These are phyloP conservation scores for Limnanthes douglasii DNA, from an alignment of 345 rosid genomes.

Conservation along the genomic window DNA sequence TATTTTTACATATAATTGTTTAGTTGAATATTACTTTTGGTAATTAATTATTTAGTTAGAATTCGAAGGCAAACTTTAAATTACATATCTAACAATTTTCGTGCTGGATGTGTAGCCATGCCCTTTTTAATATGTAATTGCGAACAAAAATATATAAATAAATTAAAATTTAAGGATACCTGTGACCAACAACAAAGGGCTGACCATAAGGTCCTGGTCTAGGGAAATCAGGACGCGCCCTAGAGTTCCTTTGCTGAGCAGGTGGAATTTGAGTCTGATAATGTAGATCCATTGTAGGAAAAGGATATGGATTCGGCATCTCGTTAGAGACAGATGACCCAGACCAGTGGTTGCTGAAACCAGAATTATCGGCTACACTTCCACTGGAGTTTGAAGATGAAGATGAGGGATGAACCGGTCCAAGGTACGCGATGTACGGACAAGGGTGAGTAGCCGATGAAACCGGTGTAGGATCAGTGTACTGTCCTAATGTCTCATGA, in stretches of 20 bases:
- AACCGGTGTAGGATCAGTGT: conserved; percentile 54
- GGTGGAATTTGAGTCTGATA: conserved; percentile 44
- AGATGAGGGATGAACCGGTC: conserved; percentile 72
- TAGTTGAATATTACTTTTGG: too few species aligned
- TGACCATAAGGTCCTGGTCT: too few species aligned
- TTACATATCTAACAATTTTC: too few species aligned
- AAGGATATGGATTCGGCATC: conserved; percentile 54
- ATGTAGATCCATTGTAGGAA: conserved; percentile 62
- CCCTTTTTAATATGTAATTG: too few species aligned
- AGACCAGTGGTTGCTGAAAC: conserved; percentile 47
- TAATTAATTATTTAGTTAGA: too few species aligned
- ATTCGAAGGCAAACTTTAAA: too few species aligned
- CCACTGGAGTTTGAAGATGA: conserved; percentile 61
- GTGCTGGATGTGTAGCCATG: too few species aligned
- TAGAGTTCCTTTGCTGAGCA: conserved; percentile 38
- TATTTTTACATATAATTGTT: too few species aligned
- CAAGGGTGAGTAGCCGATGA: conserved; percentile 72
- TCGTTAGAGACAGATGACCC: conserved; percentile 63
- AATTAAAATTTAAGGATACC: conserved; percentile 38
- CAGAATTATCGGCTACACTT: conserved; percentile 57
- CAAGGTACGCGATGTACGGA: conserved; percentile 81
- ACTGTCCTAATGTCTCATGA: conserved; percentile 63
- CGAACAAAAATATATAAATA: too few species aligned
- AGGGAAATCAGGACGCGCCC: conserved; percentile 57
- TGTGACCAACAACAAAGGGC: conserved; percentile 65